These are phyloP conservation scores for Pleurotus salmoneostramineus DNA, from an alignment of 768 basidiomycete species.

Conservation along the genomic window DNA sequence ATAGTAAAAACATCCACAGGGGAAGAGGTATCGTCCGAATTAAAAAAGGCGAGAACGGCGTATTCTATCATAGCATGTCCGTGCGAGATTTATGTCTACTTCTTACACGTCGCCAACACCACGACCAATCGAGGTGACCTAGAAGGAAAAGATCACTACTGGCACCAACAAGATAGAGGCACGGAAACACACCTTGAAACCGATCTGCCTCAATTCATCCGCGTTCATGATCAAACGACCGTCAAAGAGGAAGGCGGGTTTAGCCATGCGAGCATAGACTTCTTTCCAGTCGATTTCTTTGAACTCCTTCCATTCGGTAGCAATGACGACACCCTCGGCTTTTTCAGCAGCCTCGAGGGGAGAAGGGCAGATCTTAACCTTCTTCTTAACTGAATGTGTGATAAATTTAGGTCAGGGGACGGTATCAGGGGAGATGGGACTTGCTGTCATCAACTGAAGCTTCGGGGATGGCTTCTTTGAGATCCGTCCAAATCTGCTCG, in stretches of 20 bases:
- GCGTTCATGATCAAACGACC: conserved; percentile 86
- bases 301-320: conserved; percentile 99
- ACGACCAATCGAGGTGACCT: conserved; percentile 62
- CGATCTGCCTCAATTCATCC: conserved; percentile 75
- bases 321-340: conserved; percentile 92
- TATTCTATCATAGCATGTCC: not conserved
- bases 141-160: conserved; percentile 4
- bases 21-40: not conserved
- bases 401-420: conserved; percentile 2
- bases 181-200: conserved; percentile 68
- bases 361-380: conserved; percentile 72
- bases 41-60: not conserved
- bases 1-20: not conserved
- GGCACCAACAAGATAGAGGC: not conserved
- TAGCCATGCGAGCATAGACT: conserved; percentile 87
- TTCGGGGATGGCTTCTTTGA: conserved; percentile 63
- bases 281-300: conserved; percentile 84
- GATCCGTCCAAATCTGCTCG: conserved; percentile 83
- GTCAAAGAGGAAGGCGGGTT: conserved; percentile 98
- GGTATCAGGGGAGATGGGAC: conserved; percentile 22
- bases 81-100: not conserved
- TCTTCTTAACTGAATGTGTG: conserved; percentile 68
- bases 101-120: conserved; percentile 12
- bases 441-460: conserved; percentile 63
- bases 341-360: conserved; percentile 86